phyloP scores from a whole-genome alignment of 164 flowering plant species.

The Macadamia tetraphylla region DNA sequence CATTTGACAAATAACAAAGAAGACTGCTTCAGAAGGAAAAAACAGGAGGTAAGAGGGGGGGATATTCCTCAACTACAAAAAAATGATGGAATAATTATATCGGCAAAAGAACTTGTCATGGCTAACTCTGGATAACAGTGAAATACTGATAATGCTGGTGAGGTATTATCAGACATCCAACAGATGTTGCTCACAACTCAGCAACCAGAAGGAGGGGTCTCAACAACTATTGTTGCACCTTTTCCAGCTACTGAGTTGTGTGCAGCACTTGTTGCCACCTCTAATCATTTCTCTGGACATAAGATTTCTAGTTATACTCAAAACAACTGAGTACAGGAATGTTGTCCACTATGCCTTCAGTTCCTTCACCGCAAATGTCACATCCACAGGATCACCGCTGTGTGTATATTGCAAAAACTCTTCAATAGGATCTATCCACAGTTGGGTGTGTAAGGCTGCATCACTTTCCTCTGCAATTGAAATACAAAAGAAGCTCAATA shows the following conservation, averaged over 20 bases:
- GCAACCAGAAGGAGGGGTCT: neutral
- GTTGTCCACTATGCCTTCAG: slow-evolving; percentile 48
- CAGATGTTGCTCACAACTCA: slow-evolving; percentile 1
- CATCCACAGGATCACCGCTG: slow-evolving; percentile 82
- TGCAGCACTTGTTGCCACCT: neutral
- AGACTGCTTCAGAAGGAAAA: slow-evolving; percentile 6
- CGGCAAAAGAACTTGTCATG: neutral
- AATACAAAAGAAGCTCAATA: slow-evolving; percentile 6
- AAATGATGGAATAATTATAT: neutral
- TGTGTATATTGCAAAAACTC: slow-evolving; percentile 89
- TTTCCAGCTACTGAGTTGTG: neutral
- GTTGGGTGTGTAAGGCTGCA: slow-evolving; percentile 80
- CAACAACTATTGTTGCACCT: neutral
- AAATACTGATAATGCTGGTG: neutral
- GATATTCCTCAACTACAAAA: neutral
- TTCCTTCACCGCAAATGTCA: slow-evolving; percentile 90
- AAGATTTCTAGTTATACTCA: neutral
- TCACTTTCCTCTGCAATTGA: slow-evolving; percentile 58
- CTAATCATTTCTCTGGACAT: too few relatives aligned
- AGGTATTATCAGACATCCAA: neutral
- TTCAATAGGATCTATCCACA: slow-evolving; percentile 96
- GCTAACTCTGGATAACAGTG: neutral
- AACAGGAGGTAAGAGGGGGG: neutral
- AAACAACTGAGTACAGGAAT: neutral
- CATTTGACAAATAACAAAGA: slow-evolving; percentile 10